phyloP scores from a whole-genome alignment of 116 monocot genomes.

The Trichopus zeylanicus region DNA sequence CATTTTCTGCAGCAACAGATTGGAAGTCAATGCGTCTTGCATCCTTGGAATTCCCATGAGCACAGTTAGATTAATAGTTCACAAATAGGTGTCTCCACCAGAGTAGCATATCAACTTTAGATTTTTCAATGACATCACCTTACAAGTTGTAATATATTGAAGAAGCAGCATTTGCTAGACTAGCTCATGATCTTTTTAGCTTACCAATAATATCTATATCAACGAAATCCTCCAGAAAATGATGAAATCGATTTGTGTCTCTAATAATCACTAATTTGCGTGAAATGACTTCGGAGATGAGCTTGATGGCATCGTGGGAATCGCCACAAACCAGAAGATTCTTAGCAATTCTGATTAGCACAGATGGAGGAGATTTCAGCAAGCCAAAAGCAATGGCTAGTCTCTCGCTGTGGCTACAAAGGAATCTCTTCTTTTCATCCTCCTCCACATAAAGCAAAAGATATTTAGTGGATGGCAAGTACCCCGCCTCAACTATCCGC shows the following conservation, averaged over 20 bases:
- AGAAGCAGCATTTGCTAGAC: no score
- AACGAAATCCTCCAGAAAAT: constrained; percentile 26
- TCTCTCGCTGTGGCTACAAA: constrained; percentile 38
- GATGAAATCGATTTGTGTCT: constrained; percentile 32
- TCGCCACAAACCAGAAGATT: constrained; percentile 30
- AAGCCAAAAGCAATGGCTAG: constrained; percentile 47
- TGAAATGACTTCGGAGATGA: constrained; percentile 28
- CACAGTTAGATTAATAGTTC: no score
- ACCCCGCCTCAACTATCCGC: constrained; percentile 21
- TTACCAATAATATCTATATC: constrained; percentile 39
- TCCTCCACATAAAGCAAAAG: constrained; percentile 33
- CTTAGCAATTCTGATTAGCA: constrained; percentile 37
- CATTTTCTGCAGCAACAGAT: background rate
- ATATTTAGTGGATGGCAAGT: constrained; percentile 21
- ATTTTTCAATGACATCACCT: background rate
- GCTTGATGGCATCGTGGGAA: constrained; percentile 35
- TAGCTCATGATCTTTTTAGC: no score
- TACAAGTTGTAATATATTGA: no score
- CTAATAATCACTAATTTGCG: constrained; percentile 24
- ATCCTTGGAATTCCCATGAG: background rate
- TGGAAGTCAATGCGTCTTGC: background rate
- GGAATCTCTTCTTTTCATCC: constrained; percentile 27
- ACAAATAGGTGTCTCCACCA: no score
- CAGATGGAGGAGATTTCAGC: constrained; percentile 26
- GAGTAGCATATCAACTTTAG: background rate